Base-by-base conservation (phyloP, 805 yeast species). In the Wickerhamiella bombiphila region DNA sequence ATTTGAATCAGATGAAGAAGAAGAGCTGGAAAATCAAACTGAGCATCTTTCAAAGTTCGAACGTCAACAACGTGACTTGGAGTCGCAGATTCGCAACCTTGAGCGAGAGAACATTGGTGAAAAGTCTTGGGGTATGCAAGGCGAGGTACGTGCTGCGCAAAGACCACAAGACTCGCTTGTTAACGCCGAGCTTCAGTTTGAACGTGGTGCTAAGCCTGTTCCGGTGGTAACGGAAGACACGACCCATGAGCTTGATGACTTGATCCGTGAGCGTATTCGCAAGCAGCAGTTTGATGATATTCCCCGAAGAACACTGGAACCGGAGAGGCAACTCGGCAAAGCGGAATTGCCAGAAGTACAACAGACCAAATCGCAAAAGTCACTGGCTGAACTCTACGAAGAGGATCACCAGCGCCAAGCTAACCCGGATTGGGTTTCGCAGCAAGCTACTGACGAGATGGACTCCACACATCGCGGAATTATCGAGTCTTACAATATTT, bases 71-170 rank as follows among this genome's bases (percentile, higher is more conserved):
- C 64, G 65, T 37, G 72, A 72, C 42, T 64, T 91, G 19, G 80
- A 76, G 50, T 66, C 69, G 25, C 93, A 91, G 58, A 91, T 91
- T 43, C 70, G 70, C 25, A 66, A 70, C 48, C 64, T 86, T 35
- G 98, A 88, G 59, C 72, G 74, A 32, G 96, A 86, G 55, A 76
- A 91, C 14, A 75, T 88, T 22, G 91, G 86, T 3, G 88, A 79
- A 41, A 88, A 91, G 62, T 75, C 74, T 51, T 88, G 98, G 98
- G 74, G 94, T 5, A 68, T 88, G 72, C 79, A 76, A 50, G 98
- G 98, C 60, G 98, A 91, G 60, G 85, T 82, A 1, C 69, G 70
- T 41, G 80, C 85, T 2, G 73, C 69, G 44, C 79, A 77, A 47
- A 69, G 98, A 54, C 94, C 93, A 5, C 64, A 66, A 32, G 95